Evolutionary conservation across 1,284 basidiomycete species (phyloP).

Genomic region (Vanrija sp.): DNA sequence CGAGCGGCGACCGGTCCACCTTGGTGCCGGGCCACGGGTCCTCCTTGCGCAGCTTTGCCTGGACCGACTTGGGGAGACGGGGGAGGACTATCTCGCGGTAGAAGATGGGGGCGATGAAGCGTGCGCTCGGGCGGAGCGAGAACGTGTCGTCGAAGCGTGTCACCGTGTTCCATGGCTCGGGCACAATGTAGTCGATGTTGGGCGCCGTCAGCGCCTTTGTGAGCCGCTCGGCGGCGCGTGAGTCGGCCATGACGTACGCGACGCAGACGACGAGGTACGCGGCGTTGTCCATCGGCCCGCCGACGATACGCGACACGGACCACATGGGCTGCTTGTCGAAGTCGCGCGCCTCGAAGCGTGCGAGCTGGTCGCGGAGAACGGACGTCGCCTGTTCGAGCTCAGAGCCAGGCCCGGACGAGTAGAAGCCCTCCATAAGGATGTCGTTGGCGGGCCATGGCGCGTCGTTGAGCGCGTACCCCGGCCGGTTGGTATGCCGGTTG

Average conservation of each 20-base stretch:
- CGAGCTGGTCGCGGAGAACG: neutral
- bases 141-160: constrained; percentile 24
- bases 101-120: constrained; percentile 23
- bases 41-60: constrained; percentile 14
- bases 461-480: neutral
- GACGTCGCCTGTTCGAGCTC: neutral
- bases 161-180: constrained; percentile 1
- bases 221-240: constrained; percentile 1
- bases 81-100: constrained; percentile 31
- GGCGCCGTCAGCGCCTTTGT: constrained; percentile 2
- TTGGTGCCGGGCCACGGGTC: constrained; percentile 26
- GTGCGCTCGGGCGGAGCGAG: constrained; percentile 17
- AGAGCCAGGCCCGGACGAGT: neutral
- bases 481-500: constrained; percentile 4
- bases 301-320: neutral
- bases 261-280: constrained; percentile 6
- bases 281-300: constrained; percentile 24
- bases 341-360: neutral
- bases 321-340: constrained; percentile 3
- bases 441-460: neutral
- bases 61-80: constrained; percentile 29
- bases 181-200: constrained; percentile 1
- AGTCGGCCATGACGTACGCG: constrained; percentile 11
- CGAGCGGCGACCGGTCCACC: constrained; percentile 5
- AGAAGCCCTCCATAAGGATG: neutral